phyloP scores from a whole-genome alignment of 2,329 filamentous ascomycete genomes.

The Juglanconis juglandina region DNA sequence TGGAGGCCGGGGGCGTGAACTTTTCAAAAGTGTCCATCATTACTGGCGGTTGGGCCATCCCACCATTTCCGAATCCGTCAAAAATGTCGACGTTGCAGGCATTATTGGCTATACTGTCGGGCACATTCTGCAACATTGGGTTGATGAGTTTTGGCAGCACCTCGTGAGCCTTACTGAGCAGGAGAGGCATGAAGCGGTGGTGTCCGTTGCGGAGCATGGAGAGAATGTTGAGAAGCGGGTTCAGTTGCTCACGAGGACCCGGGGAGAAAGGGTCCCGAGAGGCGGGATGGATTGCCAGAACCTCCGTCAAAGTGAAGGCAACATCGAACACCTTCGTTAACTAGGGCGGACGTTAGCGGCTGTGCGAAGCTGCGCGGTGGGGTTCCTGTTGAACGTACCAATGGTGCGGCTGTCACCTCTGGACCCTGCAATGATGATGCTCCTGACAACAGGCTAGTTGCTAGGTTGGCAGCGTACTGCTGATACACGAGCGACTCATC shows the following conservation, averaged over 20 bases:
- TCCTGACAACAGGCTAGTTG: slow-evolving; percentile 62
- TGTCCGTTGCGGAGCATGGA: slow-evolving; percentile 71
- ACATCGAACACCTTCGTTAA: slow-evolving; percentile 80
- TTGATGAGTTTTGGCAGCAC: slow-evolving; percentile 61
- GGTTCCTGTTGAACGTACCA: slow-evolving; percentile 51
- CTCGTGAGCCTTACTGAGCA: slow-evolving; percentile 73
- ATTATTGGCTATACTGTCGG: slow-evolving; percentile 42
- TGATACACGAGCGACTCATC: slow-evolving; percentile 57
- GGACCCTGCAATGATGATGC: slow-evolving; percentile 70
- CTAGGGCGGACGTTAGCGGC: slow-evolving; percentile 32
- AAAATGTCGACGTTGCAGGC: slow-evolving; percentile 56
- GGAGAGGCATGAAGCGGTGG: slow-evolving; percentile 71
- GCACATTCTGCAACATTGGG: slow-evolving; percentile 57
- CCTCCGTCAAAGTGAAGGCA: slow-evolving; percentile 68
- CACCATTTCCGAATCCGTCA: slow-evolving; percentile 61
- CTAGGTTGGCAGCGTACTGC: slow-evolving; percentile 60
- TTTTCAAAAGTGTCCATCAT: slow-evolving; percentile 50
- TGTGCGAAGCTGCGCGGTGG: not conserved
- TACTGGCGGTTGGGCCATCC: slow-evolving; percentile 54
- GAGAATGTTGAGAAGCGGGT: slow-evolving; percentile 64
- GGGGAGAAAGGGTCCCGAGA: slow-evolving; percentile 60
- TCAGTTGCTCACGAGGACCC: slow-evolving; percentile 71
- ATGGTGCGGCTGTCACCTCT: slow-evolving; percentile 69
- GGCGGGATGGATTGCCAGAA: slow-evolving; percentile 63
- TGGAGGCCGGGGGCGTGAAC: slow-evolving; percentile 38